Evolutionary conservation across 129 eudicot species (phyloP).

Genomic region (Deinandra increscens): DNA sequence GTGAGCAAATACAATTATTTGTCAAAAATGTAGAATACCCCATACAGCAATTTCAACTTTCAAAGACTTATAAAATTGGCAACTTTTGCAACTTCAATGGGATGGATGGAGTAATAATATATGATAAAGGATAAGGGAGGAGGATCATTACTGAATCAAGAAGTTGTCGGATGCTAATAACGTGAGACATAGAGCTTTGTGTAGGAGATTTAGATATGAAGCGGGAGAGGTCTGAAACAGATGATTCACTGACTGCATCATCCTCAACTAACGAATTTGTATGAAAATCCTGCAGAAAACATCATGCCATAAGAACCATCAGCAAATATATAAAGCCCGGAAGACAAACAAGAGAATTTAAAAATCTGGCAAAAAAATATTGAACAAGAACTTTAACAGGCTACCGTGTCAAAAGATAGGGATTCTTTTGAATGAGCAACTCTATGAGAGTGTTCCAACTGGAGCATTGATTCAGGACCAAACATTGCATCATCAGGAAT

Average conservation of each 20-base stretch:
- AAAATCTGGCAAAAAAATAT: neutral
- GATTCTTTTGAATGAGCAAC: slow-evolving; percentile 61
- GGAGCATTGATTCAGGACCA: slow-evolving; percentile 58
- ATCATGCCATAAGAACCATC: slow-evolving; percentile 3
- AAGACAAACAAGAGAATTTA: neutral
- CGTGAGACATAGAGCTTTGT: slow-evolving; percentile 69
- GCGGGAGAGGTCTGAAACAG: slow-evolving; percentile 61
- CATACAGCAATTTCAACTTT: neutral
- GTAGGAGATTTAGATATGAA: slow-evolving; percentile 61
- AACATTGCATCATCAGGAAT: slow-evolving; percentile 81
- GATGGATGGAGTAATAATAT: neutral
- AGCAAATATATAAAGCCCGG: neutral
- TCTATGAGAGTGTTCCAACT: slow-evolving; percentile 56
- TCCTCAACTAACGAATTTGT: slow-evolving; percentile 67
- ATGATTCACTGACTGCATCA: slow-evolving; percentile 67
- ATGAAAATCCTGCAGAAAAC: slow-evolving; percentile 60
- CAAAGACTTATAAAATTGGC: neutral
- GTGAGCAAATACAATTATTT: neutral
- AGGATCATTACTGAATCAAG: slow-evolving; percentile 68
- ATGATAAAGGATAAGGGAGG: slow-evolving; percentile 7
- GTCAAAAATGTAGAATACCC: neutral
- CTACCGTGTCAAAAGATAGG: slow-evolving; percentile 75
- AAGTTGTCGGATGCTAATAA: slow-evolving; percentile 90
- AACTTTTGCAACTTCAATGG: slow-evolving; percentile 2
- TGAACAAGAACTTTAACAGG: slow-evolving; percentile 14